Evolutionary conservation across 2,329 filamentous ascomycete species (phyloP).

Genomic region (Aspergillus brasiliensis): DNA sequence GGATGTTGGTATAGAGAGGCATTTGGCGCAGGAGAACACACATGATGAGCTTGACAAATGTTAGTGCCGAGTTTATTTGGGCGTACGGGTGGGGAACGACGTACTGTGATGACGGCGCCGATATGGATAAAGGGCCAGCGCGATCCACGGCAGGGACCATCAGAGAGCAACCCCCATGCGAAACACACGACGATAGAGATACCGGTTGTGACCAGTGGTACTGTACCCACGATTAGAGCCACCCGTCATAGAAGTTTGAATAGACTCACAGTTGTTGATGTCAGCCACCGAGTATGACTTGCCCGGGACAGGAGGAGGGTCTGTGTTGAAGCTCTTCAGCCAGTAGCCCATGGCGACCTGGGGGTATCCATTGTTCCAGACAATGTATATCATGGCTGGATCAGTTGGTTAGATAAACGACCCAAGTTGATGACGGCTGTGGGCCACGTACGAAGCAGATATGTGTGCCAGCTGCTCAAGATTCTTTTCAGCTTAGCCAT

Average conservation of each 20-base stretch:
- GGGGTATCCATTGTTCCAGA: slow-evolving; percentile 43
- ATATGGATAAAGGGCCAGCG: slow-evolving; percentile 45
- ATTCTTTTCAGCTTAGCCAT: slow-evolving; percentile 37
- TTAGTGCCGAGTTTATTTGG: too few species aligned
- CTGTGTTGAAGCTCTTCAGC: slow-evolving; percentile 45
- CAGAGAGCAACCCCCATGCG: slow-evolving; percentile 42
- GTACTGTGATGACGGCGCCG: slow-evolving; percentile 39
- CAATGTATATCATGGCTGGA: slow-evolving; percentile 36
- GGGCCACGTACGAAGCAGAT: slow-evolving; percentile 35
- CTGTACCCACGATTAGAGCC: slow-evolving; percentile 3
- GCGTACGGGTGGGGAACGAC: slow-evolving; percentile 1
- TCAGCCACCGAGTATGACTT: slow-evolving; percentile 33
- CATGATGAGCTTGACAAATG: slow-evolving; percentile 32
- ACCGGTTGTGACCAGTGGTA: slow-evolving; percentile 35
- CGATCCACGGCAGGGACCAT: slow-evolving; percentile 34
- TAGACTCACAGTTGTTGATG: slow-evolving; percentile 39
- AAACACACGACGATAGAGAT: slow-evolving; percentile 41
- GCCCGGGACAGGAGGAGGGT: slow-evolving; percentile 40
- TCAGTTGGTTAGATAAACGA: neutral
- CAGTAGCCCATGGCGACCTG: slow-evolving; percentile 47
- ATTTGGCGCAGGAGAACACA: slow-evolving; percentile 36
- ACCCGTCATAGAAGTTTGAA: fast-evolving
- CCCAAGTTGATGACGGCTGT: neutral
- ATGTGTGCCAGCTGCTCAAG: slow-evolving; percentile 44
- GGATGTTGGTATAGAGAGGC: slow-evolving; percentile 40